Base-by-base conservation (phyloP, 2,329 filamentous ascomycete genomes). In the Tolypocladium nubicola region DNA sequence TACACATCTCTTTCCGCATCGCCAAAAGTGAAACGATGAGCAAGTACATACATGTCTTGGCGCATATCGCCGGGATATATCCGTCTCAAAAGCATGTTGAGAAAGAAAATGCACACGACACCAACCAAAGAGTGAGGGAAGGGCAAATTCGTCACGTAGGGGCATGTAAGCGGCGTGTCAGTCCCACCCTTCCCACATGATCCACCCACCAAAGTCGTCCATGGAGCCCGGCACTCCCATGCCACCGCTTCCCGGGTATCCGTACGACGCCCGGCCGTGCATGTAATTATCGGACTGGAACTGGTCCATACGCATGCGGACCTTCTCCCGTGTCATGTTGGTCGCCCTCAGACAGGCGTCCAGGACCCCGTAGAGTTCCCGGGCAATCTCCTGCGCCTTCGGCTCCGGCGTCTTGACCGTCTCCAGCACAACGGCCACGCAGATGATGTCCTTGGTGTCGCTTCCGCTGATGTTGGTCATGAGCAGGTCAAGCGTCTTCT, bases 401-500 rank as follows among this genome's bases (percentile, higher is more conserved):
- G 74, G 68, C 45, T 79, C 76, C 0, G 67, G 63, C 7, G 63
- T 71, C 56, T 72, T 72, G 37, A 78, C 78, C 11, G 73, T 75
- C 58, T 77, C 70, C 53, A 81, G 67, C 35, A 79, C 78, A 1
- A 79, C 69, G 3, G 74, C 69, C n/a, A 82, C 66, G 45, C 73
- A 75, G 9, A 81, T 65, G 13, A 81, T 73, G 56, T 81, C 79
- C 64, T 79, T 77, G 26, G 78, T 66, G 56, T 81, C 78, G 41
- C 74, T 74, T n/a, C 75, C 75, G 47, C 74, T 76, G 47, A 80
- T 76, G 58, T 76, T 71, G 47, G 67, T 69, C 41, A 78, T 71
- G 52, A 80, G 70, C 14, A 74, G 69, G 33, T 79, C 75, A 16
- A 81, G 62, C 3, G 75, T 72, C 57, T 74, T 77, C 62, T 80